phyloP scores from a whole-genome alignment of 148 eudicot genomes.

The Oxyria digyna region DNA sequence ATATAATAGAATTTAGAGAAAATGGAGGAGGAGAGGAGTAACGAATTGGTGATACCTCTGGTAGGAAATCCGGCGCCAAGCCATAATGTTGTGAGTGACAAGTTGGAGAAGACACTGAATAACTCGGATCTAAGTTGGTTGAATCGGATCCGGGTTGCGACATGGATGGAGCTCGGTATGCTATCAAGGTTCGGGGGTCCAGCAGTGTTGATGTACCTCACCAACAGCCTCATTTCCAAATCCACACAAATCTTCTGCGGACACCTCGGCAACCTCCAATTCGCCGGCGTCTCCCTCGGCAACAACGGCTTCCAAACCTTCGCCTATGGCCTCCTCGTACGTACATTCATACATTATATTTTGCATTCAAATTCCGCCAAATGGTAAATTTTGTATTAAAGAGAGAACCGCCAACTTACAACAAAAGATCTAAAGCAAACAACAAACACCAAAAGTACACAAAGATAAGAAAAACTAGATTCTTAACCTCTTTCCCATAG shows the following conservation, averaged over 20 bases:
- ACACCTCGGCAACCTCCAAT: constrained; percentile 49
- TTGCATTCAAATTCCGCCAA: too few relatives aligned
- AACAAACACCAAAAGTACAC: too few relatives aligned
- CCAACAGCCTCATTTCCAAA: constrained; percentile 30
- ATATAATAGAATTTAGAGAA: too few relatives aligned
- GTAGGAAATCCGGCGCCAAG: too few relatives aligned
- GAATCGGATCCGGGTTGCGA: constrained; percentile 20
- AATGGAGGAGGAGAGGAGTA: not conserved
- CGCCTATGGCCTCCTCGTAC: constrained; percentile 56
- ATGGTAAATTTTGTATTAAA: too few relatives aligned
- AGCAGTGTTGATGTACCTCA: constrained; percentile 36
- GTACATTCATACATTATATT: too few relatives aligned
- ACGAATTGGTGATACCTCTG: not conserved
- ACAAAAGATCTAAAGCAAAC: too few relatives aligned
- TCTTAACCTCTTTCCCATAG: too few relatives aligned
- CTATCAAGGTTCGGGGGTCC: constrained; percentile 34
- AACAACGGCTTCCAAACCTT: constrained; percentile 45
- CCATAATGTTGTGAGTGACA: constrained; percentile 8
- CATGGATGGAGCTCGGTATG: constrained; percentile 17
- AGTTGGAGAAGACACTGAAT: constrained; percentile 21
- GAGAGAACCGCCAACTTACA: too few relatives aligned
- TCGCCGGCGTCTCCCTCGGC: constrained; percentile 46
- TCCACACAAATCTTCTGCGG: constrained; percentile 51
- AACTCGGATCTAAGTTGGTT: constrained; percentile 6
- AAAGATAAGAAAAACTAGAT: too few relatives aligned